A percentile compares a stretch with the other conserved stretches of the same genome.
Conservation (phyloP, 495 filamentous ascomycete genomes). For the Penicillium macrosclerotiorum region DNA sequence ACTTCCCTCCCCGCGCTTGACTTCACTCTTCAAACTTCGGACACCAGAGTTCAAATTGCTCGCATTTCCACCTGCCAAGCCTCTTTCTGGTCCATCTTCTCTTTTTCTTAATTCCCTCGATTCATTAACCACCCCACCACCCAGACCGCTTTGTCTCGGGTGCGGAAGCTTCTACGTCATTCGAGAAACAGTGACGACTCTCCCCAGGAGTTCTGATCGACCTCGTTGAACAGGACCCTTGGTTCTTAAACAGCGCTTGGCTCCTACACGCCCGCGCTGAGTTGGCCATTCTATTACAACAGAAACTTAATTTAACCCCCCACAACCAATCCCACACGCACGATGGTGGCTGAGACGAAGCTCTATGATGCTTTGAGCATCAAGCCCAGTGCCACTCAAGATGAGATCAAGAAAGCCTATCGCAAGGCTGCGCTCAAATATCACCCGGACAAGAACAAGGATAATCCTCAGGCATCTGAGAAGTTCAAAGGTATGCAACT, state of each 20-base stretch:
- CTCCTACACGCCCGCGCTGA: conserved; percentile 5
- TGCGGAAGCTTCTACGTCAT: conserved; percentile 42
- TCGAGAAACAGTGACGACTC: conserved; percentile 27
- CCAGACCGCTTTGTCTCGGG: neutral
- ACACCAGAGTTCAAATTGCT: conserved; percentile 1
- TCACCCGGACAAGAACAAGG: conserved; percentile 97
- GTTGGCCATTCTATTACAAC: conserved; percentile 2
- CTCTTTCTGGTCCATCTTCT: conserved; percentile 13
- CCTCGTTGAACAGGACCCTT: conserved; percentile 10
- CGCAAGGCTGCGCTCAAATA: conserved; percentile 88
- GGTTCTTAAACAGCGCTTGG: neutral
- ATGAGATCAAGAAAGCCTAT: conserved; percentile 98
- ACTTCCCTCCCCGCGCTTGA: neutral
- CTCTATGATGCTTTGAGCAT: conserved; percentile 77
- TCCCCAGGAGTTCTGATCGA: conserved; percentile 4
- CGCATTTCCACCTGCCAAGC: neutral
- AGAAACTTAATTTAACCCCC: conserved; percentile 18
- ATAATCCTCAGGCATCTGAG: conserved; percentile 76
- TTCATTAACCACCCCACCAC: neutral
- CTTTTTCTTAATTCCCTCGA: neutral
- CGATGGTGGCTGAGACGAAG: conserved; percentile 84
- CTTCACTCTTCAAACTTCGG: conserved; percentile 1
- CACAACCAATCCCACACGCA: conserved; percentile 20
- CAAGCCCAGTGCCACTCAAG: conserved; percentile 75
- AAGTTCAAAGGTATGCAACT: conserved; percentile 71